phyloP scores from a whole-genome alignment of 2,329 filamentous ascomycete genomes.

The Huntiella moniliformis region DNA sequence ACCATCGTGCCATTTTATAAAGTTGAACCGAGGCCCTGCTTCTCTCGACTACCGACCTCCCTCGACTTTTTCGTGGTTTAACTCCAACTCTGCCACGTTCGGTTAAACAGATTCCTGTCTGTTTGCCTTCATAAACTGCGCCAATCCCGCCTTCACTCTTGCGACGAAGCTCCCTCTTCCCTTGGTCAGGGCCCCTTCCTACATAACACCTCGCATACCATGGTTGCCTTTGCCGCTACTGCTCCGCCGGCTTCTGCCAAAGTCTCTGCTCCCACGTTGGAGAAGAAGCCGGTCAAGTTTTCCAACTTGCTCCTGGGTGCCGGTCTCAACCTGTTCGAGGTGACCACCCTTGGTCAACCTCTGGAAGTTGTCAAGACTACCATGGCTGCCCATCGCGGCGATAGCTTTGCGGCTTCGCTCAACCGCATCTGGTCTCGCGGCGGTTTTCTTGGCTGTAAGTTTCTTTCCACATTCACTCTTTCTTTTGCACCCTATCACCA shows the following conservation, averaged over 20 bases:
- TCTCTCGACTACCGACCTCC: constrained; percentile 10
- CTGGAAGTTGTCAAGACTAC: constrained; percentile 99
- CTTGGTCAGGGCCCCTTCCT: constrained; percentile 89
- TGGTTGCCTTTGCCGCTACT: constrained; percentile 40
- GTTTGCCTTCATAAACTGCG: constrained; percentile 5
- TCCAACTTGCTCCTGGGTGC: constrained; percentile 91
- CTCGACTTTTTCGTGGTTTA: constrained; percentile 6
- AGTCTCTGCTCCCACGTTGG: constrained; percentile 38
- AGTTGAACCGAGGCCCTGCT: constrained; percentile 6
- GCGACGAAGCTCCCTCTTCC: constrained; percentile 82
- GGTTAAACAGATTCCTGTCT: not conserved
- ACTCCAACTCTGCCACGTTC: not conserved
- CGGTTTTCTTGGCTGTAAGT: constrained; percentile 83
- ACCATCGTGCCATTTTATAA: not conserved
- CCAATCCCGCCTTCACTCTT: constrained; percentile 15
- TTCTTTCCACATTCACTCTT: not conserved
- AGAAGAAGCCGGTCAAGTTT: constrained; percentile 99
- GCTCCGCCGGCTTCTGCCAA: constrained; percentile 28
- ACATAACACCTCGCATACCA: constrained; percentile 32
- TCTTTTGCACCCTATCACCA: not conserved
- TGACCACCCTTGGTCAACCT: constrained; percentile 51
- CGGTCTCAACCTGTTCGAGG: constrained; percentile 90
- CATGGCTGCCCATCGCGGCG: constrained; percentile 90
- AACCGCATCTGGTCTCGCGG: constrained; percentile 82
- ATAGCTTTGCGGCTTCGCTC: constrained; percentile 68